phyloP scores from a whole-genome alignment of 73 alveolate species.

The Tetrahymena malaccensis region DNA sequence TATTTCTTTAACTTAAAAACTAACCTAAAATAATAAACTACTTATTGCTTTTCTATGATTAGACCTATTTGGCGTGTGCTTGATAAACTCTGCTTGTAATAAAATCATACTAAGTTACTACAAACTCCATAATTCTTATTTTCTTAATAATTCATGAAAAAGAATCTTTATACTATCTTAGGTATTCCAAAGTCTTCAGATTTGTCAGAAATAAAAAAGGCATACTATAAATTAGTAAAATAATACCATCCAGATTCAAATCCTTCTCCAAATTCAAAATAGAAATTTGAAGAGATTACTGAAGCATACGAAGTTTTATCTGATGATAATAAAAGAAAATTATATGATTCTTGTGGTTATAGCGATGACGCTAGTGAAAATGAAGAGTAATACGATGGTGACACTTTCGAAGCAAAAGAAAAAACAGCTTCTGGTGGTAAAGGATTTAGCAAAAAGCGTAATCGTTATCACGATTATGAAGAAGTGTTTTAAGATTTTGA shows the following conservation, averaged over 20 bases:
- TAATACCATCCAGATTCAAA: constrained; percentile 96
- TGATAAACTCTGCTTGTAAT: not conserved
- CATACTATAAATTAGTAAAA: constrained; percentile 84
- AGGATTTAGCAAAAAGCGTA: not conserved
- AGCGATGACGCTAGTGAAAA: not conserved
- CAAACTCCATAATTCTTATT: not conserved
- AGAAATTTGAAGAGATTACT: not conserved
- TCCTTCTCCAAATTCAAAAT: not conserved
- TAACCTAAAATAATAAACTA: too few species aligned
- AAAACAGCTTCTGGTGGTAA: not conserved
- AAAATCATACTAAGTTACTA: not conserved
- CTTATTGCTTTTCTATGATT: not conserved
- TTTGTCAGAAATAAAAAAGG: constrained; percentile 85
- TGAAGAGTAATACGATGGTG: not conserved
- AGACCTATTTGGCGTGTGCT: not conserved
- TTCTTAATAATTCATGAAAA: constrained; percentile 23
- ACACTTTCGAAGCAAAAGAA: not conserved
- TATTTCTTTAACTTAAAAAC: not conserved
- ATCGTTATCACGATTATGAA: not conserved
- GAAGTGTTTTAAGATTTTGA: not conserved
- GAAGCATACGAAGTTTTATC: not conserved
- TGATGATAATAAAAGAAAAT: not conserved
- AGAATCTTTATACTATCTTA: constrained; percentile 75
- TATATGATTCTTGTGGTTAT: not conserved
- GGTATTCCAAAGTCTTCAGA: constrained; percentile 80